phyloP scores from a whole-genome alignment of 208 protist species.

The Crithidia fasciculata region DNA sequence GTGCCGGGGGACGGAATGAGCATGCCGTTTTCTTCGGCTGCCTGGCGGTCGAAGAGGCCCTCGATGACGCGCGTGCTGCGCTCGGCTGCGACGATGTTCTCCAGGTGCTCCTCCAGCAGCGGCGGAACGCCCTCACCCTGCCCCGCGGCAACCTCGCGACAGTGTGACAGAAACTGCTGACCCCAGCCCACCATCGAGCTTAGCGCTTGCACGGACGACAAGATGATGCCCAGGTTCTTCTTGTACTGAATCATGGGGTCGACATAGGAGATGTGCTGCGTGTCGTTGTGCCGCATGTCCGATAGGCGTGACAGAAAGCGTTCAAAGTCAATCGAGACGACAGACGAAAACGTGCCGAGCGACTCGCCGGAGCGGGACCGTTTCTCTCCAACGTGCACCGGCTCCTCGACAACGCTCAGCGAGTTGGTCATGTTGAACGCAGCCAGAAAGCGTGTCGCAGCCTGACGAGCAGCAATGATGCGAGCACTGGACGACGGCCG shows the following conservation, averaged over 20 bases:
- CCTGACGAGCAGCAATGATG: conserved; percentile 73
- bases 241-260: conserved; percentile 87
- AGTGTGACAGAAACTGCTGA: conserved; percentile 32
- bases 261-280: conserved; percentile 74
- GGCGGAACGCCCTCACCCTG: conserved; percentile 32
- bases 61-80: conserved; percentile 56
- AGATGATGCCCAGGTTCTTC: conserved; percentile 81
- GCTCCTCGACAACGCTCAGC: conserved; percentile 15
- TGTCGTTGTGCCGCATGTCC: conserved; percentile 61
- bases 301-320: conserved; percentile 78
- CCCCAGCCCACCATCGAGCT: conserved; percentile 71
- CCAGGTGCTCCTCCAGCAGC: conserved; percentile 68
- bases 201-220: conserved; percentile 67
- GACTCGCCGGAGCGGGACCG: conserved; percentile 29
- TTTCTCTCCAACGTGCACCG: conserved; percentile 28
- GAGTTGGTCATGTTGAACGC: conserved; percentile 24
- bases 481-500: conserved; percentile 60
- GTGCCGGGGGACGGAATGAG: conserved; percentile 75
- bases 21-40: conserved; percentile 49
- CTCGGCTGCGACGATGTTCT: conserved; percentile 37
- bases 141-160: conserved; percentile 13
- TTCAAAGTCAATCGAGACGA: conserved; percentile 78
- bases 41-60: conserved; percentile 64
- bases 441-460: conserved; percentile 63
- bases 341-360: conserved; percentile 13